Evolutionary conservation across 2,329 filamentous ascomycete species (phyloP).

Genomic region (Pezicula rhizophila): DNA sequence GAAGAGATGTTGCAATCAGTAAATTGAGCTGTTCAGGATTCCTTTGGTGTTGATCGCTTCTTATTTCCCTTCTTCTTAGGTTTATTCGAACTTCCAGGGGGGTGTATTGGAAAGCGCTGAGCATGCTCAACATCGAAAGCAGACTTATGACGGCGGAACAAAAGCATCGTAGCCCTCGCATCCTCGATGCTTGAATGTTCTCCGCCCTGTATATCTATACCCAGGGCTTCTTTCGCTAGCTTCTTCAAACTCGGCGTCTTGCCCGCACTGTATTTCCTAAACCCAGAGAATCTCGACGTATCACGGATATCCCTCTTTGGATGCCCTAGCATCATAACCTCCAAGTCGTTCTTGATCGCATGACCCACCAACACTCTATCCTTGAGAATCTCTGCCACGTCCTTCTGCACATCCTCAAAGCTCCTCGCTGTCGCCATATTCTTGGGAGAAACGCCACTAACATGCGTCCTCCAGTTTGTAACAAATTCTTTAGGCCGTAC

Average conservation of each 20-base stretch:
- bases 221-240: slow-evolving; percentile 50
- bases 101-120: slow-evolving; percentile 51
- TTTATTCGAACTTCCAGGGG: slow-evolving; percentile 9
- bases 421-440: slow-evolving; percentile 64
- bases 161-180: slow-evolving; percentile 81
- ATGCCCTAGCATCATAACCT: slow-evolving; percentile 71
- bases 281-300: slow-evolving; percentile 71
- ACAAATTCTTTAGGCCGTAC: slow-evolving; percentile 73
- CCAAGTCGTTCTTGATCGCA: slow-evolving; percentile 71
- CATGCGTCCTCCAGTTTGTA: slow-evolving; percentile 82
- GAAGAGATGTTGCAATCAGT: neutral
- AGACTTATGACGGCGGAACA: slow-evolving; percentile 78
- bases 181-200: slow-evolving; percentile 68
- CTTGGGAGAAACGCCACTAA: slow-evolving; percentile 73
- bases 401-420: slow-evolving; percentile 71
- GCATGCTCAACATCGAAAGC: slow-evolving; percentile 79
- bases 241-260: slow-evolving; percentile 61
- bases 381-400: slow-evolving; percentile 62
- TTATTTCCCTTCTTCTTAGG: slow-evolving; percentile 34
- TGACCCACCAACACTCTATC: slow-evolving; percentile 77
- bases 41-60: slow-evolving; percentile 30
- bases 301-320: slow-evolving; percentile 75
- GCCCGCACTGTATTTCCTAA: slow-evolving; percentile 62
- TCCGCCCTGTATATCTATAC: slow-evolving; percentile 57
- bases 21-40: neutral